Evolutionary conservation across 176 grass and related monocot species (phyloP).

Genomic region (Rhipidocladum racemiflorum): DNA sequence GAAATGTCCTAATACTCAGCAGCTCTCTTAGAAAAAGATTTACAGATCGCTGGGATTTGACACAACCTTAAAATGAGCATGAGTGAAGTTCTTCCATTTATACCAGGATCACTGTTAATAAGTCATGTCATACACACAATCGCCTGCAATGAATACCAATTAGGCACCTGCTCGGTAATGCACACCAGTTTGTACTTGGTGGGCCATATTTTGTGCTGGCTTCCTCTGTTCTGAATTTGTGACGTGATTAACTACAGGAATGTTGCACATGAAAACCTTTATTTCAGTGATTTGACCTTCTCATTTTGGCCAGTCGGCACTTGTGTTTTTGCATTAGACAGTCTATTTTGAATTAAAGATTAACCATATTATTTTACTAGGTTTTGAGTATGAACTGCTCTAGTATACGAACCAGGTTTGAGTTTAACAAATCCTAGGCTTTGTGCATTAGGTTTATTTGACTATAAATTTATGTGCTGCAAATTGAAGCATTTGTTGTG

Average conservation of each 20-base stretch:
- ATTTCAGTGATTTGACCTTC: not conserved
- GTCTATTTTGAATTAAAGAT: not conserved
- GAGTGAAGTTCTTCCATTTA: constrained; percentile 14
- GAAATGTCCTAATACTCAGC: constrained; percentile 6
- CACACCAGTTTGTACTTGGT: not conserved
- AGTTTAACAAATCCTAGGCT: not conserved
- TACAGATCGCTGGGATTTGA: not conserved
- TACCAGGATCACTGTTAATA: not conserved
- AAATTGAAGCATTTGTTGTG: not conserved
- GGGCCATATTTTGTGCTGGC: not conserved
- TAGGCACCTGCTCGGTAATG: not conserved
- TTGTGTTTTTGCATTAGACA: not conserved
- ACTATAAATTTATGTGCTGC: not conserved
- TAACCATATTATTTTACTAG: not conserved
- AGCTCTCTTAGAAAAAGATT: constrained; percentile 7
- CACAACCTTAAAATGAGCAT: constrained; percentile 6
- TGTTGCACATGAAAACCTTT: not conserved
- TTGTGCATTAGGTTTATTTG: not conserved
- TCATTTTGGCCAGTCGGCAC: not conserved
- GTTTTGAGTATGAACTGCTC: not conserved
- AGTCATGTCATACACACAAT: not conserved
- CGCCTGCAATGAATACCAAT: not conserved
- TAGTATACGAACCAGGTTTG: not conserved
- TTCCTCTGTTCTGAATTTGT: not conserved
- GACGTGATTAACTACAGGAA: not conserved